Conservation (phyloP, 495 filamentous ascomycete genomes). For the Penicillium silybi region DNA sequence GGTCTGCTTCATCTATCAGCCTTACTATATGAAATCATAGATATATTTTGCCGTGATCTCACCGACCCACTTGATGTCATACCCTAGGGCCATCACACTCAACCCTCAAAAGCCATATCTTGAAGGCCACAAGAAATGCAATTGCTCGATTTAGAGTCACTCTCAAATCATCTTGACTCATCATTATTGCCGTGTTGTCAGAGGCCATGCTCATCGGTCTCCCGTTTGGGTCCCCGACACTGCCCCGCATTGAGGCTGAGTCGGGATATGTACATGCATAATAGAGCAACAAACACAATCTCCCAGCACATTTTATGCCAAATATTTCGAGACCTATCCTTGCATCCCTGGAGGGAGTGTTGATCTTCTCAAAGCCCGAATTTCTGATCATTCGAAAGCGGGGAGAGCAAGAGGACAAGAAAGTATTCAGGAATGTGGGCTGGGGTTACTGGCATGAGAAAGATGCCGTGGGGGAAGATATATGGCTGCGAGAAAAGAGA, state of each 20-base stretch:
- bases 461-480: too few relatives aligned
- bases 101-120: neutral
- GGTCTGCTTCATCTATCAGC: neutral
- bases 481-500: too few relatives aligned
- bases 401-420: too few relatives aligned
- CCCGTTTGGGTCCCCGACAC: constrained; percentile 11
- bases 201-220: neutral
- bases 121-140: neutral
- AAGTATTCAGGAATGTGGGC: too few relatives aligned
- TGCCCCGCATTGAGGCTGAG: constrained; percentile 17
- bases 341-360: too few relatives aligned
- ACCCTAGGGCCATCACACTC: neutral
- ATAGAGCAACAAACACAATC: neutral
- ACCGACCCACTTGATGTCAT: constrained; percentile 23
- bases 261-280: neutral
- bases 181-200: neutral
- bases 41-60: neutral
- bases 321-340: too few relatives aligned
- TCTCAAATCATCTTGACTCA: neutral
- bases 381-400: too few relatives aligned
- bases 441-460: too few relatives aligned
- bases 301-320: too few relatives aligned
- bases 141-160: neutral
- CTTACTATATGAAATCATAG: neutral
- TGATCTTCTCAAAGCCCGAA: too few relatives aligned